These are phyloP conservation scores for Geopyxis carbonaria DNA, from an alignment of 495 filamentous ascomycete genomes.

Conservation along the genomic window DNA sequence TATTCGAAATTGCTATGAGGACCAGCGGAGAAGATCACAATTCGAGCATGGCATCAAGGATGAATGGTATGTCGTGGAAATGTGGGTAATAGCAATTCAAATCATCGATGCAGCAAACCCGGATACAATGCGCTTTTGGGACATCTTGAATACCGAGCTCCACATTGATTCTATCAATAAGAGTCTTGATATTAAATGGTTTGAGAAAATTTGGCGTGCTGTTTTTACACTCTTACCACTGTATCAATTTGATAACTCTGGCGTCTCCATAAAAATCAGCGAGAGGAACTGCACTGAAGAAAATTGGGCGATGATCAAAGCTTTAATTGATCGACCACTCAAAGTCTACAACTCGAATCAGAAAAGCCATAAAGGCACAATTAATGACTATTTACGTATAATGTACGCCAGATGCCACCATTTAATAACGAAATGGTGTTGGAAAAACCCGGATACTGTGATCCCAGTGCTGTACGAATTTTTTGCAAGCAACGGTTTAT, in stretches of 20 bases:
- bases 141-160: conserved; percentile 36
- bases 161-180: conserved; percentile 15
- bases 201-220: conserved; percentile 59
- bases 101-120: conserved; percentile 35
- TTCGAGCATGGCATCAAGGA: conserved; percentile 51
- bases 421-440: conserved; percentile 69
- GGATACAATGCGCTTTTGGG: conserved; percentile 39
- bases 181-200: conserved; percentile 33
- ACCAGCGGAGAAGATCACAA: conserved; percentile 35
- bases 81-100: conserved; percentile 49
- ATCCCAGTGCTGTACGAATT: conserved; percentile 78
- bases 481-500: conserved; percentile 58
- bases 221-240: conserved; percentile 61
- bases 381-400: conserved; percentile 67
- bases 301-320: conserved; percentile 57
- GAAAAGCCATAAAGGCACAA: conserved; percentile 33
- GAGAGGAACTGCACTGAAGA: conserved; percentile 38
- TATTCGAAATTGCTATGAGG: conserved; percentile 45
- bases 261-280: not conserved
- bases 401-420: conserved; percentile 59
- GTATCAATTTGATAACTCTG: conserved; percentile 46
- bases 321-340: conserved; percentile 47
- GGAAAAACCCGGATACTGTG: conserved; percentile 61
- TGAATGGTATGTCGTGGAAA: conserved; percentile 39
- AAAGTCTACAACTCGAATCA: conserved; percentile 42